These are phyloP conservation scores for Rhodotorula sp. DNA, from an alignment of 1,284 basidiomycete species.

Conservation along the genomic window DNA sequence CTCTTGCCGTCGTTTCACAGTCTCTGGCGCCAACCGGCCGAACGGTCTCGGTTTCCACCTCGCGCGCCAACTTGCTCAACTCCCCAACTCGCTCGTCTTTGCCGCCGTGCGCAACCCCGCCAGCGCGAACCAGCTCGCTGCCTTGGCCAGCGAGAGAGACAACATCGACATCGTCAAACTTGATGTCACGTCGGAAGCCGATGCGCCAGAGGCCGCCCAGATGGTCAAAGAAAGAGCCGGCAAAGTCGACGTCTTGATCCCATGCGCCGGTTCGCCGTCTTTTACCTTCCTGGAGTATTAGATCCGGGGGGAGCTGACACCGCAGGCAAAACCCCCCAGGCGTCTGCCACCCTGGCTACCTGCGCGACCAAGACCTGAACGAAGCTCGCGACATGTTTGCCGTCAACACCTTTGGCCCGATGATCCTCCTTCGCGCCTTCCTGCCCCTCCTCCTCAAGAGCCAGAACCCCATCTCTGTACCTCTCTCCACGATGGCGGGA, in stretches of 20 bases:
- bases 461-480: slow-evolving; percentile 11
- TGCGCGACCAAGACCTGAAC: neutral
- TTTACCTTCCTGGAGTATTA: no score
- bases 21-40: neutral
- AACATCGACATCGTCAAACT: neutral
- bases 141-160: neutral
- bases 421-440: slow-evolving; percentile 19
- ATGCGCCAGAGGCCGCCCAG: neutral
- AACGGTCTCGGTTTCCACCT: neutral
- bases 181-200: neutral
- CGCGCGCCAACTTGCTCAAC: neutral
- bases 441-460: slow-evolving; percentile 15
- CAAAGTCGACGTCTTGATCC: neutral
- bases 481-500: slow-evolving; percentile 11
- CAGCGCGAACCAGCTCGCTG: neutral
- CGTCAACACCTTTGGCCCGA: slow-evolving; percentile 24
- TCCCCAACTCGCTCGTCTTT: neutral
- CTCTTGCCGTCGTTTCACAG: no score
- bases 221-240: neutral
- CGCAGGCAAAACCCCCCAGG: neutral
- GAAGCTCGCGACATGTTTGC: neutral
- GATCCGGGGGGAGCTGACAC: no score
- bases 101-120: neutral
- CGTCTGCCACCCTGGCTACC: neutral
- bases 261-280: neutral